phyloP scores from a whole-genome alignment of 164 flowering plant species.

The Tetracentron sinense region DNA sequence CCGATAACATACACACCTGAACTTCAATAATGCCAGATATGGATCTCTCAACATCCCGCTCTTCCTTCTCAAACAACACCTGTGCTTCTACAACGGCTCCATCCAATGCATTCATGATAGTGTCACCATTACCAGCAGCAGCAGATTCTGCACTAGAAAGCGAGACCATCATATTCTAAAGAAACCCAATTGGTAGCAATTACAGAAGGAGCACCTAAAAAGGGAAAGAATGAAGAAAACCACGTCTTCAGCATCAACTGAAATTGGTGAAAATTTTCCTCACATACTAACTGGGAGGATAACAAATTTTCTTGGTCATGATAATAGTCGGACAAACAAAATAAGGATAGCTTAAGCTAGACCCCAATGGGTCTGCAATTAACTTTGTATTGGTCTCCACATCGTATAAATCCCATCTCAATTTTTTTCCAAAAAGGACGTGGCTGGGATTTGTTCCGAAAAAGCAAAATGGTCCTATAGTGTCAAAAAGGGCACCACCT shows the following conservation, averaged over 20 bases:
- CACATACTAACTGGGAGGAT: neutral
- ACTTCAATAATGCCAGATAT: conserved; percentile 50
- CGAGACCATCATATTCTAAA: conserved; percentile 4
- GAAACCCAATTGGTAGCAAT: neutral
- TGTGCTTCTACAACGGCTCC: conserved; percentile 42
- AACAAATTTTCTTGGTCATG: no score
- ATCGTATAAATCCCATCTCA: no score
- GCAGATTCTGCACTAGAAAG: conserved; percentile 33
- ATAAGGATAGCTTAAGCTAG: neutral
- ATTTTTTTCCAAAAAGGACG: no score
- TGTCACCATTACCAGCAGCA: conserved; percentile 31
- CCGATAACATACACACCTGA: conserved; percentile 44
- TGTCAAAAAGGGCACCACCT: no score
- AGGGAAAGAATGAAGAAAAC: neutral
- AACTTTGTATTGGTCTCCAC: neutral
- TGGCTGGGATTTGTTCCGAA: no score
- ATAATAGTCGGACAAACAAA: no score
- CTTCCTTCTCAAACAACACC: conserved; percentile 53
- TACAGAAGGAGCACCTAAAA: neutral
- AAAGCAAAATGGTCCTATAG: no score
- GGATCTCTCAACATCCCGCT: conserved; percentile 54
- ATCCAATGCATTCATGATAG: conserved; percentile 17
- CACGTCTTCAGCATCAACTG: neutral
- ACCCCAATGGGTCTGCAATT: neutral
- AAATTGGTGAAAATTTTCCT: neutral